Evolutionary conservation across 2,329 filamentous ascomycete species (phyloP).

Genomic region (Penicillium sp.): DNA sequence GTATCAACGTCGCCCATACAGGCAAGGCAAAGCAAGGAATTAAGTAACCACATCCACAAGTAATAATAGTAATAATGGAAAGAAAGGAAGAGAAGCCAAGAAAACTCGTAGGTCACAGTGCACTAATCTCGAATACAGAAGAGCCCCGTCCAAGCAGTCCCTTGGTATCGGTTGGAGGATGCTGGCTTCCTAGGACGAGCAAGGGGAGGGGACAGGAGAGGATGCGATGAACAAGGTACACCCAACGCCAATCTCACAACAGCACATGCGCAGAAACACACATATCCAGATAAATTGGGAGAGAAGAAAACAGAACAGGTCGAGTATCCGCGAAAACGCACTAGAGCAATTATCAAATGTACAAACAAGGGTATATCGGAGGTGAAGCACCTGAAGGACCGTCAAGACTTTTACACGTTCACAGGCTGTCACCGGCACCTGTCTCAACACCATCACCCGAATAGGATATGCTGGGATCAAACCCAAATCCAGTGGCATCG

Average conservation of each 20-base stretch:
- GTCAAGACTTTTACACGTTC: constrained; percentile 32
- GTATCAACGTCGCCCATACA: constrained; percentile 13
- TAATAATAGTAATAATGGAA: constrained; percentile 30
- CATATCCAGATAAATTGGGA: constrained; percentile 31
- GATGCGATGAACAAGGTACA: constrained; percentile 31
- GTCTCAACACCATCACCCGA: constrained; percentile 43
- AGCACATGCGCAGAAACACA: constrained; percentile 18
- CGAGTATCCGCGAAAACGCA: constrained; percentile 23
- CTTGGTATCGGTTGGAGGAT: constrained; percentile 13
- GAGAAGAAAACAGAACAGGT: constrained; percentile 16
- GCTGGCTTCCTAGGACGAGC: constrained; percentile 10
- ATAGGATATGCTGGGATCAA: constrained; percentile 40
- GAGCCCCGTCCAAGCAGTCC: constrained; percentile 12
- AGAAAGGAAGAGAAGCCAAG: constrained; percentile 23
- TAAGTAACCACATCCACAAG: constrained; percentile 24
- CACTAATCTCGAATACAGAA: constrained; percentile 26
- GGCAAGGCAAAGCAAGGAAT: constrained; percentile 17
- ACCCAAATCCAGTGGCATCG: constrained; percentile 41
- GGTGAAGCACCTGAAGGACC: constrained; percentile 32
- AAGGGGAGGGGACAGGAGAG: constrained; percentile 12
- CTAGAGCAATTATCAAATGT: constrained; percentile 31
- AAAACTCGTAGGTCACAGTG: constrained; percentile 29
- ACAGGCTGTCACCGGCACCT: constrained; percentile 37
- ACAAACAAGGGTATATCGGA: constrained; percentile 41
- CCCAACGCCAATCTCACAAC: constrained; percentile 36